A percentile compares a stretch with the other conserved stretches of the same genome.
Conservation (phyloP, 2,329 filamentous ascomycete genomes). For the Ophiocordyceps australis region DNA sequence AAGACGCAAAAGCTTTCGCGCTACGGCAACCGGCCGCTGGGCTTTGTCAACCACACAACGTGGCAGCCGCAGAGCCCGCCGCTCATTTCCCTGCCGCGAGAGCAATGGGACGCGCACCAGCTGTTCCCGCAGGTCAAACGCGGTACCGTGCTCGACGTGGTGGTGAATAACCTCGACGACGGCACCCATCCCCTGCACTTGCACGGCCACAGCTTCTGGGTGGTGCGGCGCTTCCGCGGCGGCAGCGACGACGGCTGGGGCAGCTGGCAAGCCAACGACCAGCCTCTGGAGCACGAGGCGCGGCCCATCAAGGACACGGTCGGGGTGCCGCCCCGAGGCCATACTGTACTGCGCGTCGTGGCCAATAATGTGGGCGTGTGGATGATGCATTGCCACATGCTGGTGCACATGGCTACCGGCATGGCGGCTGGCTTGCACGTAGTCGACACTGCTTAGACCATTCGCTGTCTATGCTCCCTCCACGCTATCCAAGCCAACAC, state of each 20-base stretch:
- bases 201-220: constrained; percentile 36
- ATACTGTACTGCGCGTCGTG: constrained; percentile 7
- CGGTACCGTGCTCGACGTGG: constrained; percentile 8
- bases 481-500: no score
- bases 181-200: constrained; percentile 24
- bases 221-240: constrained; percentile 9
- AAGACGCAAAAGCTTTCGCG: constrained; percentile 8
- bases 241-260: constrained; percentile 7
- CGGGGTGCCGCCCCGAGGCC: constrained; percentile 14
- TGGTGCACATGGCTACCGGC: constrained; percentile 8
- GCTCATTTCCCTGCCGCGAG: constrained; percentile 5
- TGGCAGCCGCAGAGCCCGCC: constrained; percentile 7
- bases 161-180: constrained; percentile 15
- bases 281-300: constrained; percentile 2
- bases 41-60: constrained; percentile 9
- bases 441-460: no score
- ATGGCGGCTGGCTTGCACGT: constrained; percentile 10
- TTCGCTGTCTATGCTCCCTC: no score
- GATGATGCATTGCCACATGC: constrained; percentile 12
- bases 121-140: constrained; percentile 6
- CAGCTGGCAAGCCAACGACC: constrained; percentile 8
- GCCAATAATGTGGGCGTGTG: constrained; percentile 9
- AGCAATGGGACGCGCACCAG: constrained; percentile 7
- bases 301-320: constrained; percentile 17
- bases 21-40: constrained; percentile 7